phyloP scores from a whole-genome alignment of 257 asterid genomes.

The Solanum habrochaites region DNA sequence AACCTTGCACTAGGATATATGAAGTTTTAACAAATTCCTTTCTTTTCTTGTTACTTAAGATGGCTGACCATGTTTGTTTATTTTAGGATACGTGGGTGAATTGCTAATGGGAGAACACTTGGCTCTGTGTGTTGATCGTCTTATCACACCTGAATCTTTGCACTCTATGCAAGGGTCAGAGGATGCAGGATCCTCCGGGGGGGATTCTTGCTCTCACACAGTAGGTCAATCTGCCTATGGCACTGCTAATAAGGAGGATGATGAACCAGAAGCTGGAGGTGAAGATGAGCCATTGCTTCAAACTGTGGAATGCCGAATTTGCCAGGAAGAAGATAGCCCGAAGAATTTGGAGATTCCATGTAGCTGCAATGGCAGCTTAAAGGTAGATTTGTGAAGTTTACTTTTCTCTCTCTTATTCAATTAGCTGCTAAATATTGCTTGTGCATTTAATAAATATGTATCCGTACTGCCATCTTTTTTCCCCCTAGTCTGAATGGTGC shows the following conservation, averaged over 20 bases:
- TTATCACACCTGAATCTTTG: constrained; percentile 11
- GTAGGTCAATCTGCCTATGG: constrained; percentile 9
- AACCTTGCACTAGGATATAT: not conserved
- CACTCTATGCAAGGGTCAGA: constrained; percentile 12
- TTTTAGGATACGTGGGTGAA: not conserved
- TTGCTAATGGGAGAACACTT: constrained; percentile 29
- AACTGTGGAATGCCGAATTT: constrained; percentile 38
- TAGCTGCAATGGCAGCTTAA: constrained; percentile 37
- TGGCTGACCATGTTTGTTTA: not conserved
- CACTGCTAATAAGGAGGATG: constrained; percentile 10
- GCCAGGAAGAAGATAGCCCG: constrained; percentile 35
- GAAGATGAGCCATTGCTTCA: constrained; percentile 31
- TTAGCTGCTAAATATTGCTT: not conserved
- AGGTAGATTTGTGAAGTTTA: constrained; percentile 14
- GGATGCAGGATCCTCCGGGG: constrained; percentile 3
- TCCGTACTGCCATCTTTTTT: not conserved
- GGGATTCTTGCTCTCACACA: constrained; percentile 6
- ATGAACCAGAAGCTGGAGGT: constrained; percentile 14
- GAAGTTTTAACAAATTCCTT: not conserved
- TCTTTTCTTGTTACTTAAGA: not conserved
- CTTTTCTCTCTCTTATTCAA: not conserved
- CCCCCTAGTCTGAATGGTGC: not conserved
- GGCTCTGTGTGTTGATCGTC: constrained; percentile 23
- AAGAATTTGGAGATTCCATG: constrained; percentile 35
- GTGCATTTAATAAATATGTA: not conserved